These are phyloP conservation scores for Fusarium domesticum DNA, from an alignment of 2,329 filamentous ascomycete species.

Conservation along the genomic window DNA sequence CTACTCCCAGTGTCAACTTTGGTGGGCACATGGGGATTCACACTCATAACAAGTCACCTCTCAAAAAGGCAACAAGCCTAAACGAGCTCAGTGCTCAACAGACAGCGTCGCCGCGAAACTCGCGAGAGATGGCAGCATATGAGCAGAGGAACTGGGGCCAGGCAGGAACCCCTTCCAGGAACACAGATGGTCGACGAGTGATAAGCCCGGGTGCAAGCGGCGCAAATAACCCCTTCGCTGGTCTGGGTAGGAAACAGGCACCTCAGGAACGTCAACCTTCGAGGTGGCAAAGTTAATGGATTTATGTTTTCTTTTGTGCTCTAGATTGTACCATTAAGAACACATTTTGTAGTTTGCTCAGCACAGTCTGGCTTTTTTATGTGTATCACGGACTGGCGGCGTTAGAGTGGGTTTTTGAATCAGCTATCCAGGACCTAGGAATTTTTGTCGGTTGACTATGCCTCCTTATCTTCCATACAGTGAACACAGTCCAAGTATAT, in stretches of 20 bases:
- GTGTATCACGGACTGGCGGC: background rate
- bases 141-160: constrained; percentile 47
- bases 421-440: background rate
- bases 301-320: constrained; percentile 4
- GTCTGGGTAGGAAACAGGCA: constrained; percentile 35
- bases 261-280: constrained; percentile 43
- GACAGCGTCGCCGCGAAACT: constrained; percentile 52
- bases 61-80: constrained; percentile 72
- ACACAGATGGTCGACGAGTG: constrained; percentile 30
- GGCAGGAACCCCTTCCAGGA: constrained; percentile 42
- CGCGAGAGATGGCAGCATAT: constrained; percentile 58
- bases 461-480: too few species aligned
- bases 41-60: constrained; percentile 74
- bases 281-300: constrained; percentile 25
- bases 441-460: too few species aligned
- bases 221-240: constrained; percentile 39
- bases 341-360: background rate
- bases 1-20: constrained; percentile 33
- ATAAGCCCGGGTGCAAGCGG: constrained; percentile 22
- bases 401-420: background rate
- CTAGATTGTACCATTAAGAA: constrained; percentile 1
- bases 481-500: too few species aligned
- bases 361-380: background rate
- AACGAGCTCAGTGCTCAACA: constrained; percentile 49
- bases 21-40: constrained; percentile 80